These are phyloP conservation scores for Thelonectria discophora DNA, from an alignment of 2,329 filamentous ascomycete species.

Conservation along the genomic window DNA sequence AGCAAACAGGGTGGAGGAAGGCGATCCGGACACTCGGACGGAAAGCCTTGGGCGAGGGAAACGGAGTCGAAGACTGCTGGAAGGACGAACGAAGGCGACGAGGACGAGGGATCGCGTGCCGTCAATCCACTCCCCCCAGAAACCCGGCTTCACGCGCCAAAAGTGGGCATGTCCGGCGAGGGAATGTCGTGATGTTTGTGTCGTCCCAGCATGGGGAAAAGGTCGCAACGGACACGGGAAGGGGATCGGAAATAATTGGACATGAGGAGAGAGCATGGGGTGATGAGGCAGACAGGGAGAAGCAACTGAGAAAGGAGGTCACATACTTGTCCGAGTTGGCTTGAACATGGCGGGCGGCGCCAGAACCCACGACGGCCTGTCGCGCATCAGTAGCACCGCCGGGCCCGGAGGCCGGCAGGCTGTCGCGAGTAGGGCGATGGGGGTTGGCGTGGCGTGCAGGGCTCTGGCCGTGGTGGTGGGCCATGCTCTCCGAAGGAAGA, in stretches of 20 bases:
- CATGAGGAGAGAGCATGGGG: slow-evolving; percentile 1
- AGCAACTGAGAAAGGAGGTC: slow-evolving; percentile 17
- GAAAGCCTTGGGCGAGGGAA: slow-evolving; percentile 25
- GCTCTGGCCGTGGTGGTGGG: slow-evolving; percentile 67
- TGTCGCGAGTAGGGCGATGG: slow-evolving; percentile 63
- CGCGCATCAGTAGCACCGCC: slow-evolving; percentile 56
- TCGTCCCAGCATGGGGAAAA: not conserved
- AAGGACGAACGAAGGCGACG: slow-evolving; percentile 30
- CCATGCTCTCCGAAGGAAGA: slow-evolving; percentile 67
- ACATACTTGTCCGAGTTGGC: slow-evolving; percentile 65
- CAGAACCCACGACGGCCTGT: slow-evolving; percentile 54
- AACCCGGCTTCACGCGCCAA: slow-evolving; percentile 11
- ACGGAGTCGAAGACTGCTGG: slow-evolving; percentile 28
- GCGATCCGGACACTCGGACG: slow-evolving; percentile 32
- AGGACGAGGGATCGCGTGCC: slow-evolving; percentile 29
- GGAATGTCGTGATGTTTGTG: slow-evolving; percentile 22
- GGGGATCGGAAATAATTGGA: slow-evolving; percentile 2
- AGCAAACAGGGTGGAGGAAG: slow-evolving; percentile 20
- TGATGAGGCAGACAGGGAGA: slow-evolving; percentile 6
- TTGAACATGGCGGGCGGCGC: slow-evolving; percentile 58
- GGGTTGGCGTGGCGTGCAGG: slow-evolving; percentile 59
- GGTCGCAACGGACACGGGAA: slow-evolving; percentile 6
- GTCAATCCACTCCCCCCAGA: slow-evolving; percentile 30
- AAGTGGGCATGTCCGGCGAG: slow-evolving; percentile 15
- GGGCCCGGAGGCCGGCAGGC: slow-evolving; percentile 61